phyloP scores from a whole-genome alignment of 768 basidiomycete genomes.

The Russula griseocarnosa region DNA sequence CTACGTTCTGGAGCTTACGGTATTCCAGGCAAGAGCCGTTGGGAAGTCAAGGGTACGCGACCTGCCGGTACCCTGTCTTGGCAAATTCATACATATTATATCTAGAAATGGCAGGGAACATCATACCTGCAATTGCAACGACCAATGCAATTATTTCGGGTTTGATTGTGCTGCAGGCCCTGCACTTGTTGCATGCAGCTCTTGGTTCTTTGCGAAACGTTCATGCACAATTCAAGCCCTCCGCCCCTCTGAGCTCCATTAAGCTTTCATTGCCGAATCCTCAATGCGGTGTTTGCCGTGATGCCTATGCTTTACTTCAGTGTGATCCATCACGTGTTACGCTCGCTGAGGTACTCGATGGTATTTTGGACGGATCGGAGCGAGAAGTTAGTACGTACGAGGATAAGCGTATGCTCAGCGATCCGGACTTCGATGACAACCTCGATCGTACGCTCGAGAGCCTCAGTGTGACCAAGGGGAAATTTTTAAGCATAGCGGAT shows the following conservation, averaged over 20 bases:
- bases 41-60: constrained; percentile 88
- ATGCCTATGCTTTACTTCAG: constrained; percentile 68
- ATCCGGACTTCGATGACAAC: constrained; percentile 95
- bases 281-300: constrained; percentile 79
- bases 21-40: constrained; percentile 84
- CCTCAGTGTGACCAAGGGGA: constrained; percentile 73
- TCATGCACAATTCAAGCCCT: constrained; percentile 72
- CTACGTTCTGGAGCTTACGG: constrained; percentile 87
- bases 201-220: constrained; percentile 66
- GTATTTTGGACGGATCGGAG: constrained; percentile 55
- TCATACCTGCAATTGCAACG: constrained; percentile 98
- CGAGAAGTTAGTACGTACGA: constrained; percentile 69
- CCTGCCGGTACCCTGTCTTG: not conserved
- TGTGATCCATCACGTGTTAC: constrained; percentile 70
- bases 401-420: constrained; percentile 79
- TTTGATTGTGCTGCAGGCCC: constrained; percentile 86
- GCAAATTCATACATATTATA: not conserved
- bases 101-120: constrained; percentile 98
- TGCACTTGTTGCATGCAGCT: constrained; percentile 72
- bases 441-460: constrained; percentile 74
- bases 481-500: constrained; percentile 84
- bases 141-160: constrained; percentile 98
- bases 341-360: constrained; percentile 68
- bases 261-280: constrained; percentile 66
- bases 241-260: constrained; percentile 72